Evolutionary conservation across 2,329 filamentous ascomycete genomes (phyloP), one percentile per base, ranked within the genome.

Genomic region (Coleophoma eucalyptorum): DNA sequence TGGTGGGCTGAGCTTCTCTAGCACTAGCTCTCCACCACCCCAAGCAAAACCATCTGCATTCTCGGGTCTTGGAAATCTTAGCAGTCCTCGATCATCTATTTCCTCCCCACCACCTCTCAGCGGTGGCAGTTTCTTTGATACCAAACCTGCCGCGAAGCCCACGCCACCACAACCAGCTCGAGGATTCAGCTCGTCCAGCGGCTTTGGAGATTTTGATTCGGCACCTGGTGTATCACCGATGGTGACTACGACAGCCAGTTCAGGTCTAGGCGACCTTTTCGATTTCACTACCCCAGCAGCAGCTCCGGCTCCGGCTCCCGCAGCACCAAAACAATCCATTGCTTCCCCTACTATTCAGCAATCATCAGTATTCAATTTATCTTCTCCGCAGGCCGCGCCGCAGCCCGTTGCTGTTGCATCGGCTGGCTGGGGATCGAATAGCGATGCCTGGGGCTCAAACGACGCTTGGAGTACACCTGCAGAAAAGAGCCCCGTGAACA

Each of bases 91-190:
- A 42, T 59, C 63, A 31, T 65, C 63, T 18, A 77, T 60, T 71
- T 73, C 55, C 72, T 77, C 37, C 69, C 80, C 38, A 65, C 74
- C 54, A 68, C 80, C 57, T 67, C 50, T 65, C 12, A 57, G 58
- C 46, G 89, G 90, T 47, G 90, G 91, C 44, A 81, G 87, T 65
- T 94, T 97, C 69, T 97, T 97, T 65, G 86, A 95, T 62, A 72
- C 79, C 19, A 84, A 87, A 60, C 80, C 86, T n/a, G 72, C 83
- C 1, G 84, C 82, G 50, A 68, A 78, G 34, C 54, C 76, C 46
- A 60, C 69, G 2, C 59, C 68, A 20, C 52, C 68, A 52, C 80
- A 58, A 53, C 78, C 48, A 76, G 69, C 72, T 34, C 73, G 76
- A 58, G 72, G 75, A 8, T 79, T 76, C 56, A 79, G 76, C 58